Percentiles rank a stretch among this genome's conserved stretches.
Evolutionary conservation across 2,329 filamentous ascomycete genomes (phyloP).

Genomic region (Chalaropsis thielavioides): DNA sequence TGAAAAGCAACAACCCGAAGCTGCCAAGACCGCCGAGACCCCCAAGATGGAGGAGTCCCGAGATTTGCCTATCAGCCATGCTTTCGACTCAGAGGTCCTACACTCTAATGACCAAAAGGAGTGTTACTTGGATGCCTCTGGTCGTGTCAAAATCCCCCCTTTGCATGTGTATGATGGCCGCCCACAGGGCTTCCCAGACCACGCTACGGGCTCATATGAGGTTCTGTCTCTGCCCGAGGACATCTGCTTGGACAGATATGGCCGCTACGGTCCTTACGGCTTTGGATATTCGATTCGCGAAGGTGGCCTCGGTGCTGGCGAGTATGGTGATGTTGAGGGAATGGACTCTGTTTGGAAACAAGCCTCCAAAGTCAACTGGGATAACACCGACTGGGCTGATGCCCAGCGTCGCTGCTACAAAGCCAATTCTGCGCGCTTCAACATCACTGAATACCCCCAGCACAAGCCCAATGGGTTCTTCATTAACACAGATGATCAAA

Average conservation of each 20-base stretch:
- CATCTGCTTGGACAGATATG: constrained; percentile 86
- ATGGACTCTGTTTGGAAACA: constrained; percentile 65
- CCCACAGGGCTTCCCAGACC: constrained; percentile 69
- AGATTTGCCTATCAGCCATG: constrained; percentile 14
- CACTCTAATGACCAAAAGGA: constrained; percentile 47
- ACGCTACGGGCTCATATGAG: constrained; percentile 76
- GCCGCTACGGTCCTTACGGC: constrained; percentile 77
- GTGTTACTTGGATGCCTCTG: constrained; percentile 62
- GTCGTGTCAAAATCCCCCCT: constrained; percentile 50
- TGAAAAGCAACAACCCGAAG: constrained; percentile 38
- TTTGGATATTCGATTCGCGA: constrained; percentile 66
- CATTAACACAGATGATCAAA: constrained; percentile 27
- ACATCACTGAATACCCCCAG: constrained; percentile 28
- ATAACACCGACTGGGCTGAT: constrained; percentile 62
- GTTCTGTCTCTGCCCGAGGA: constrained; percentile 65
- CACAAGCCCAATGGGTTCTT: constrained; percentile 36
- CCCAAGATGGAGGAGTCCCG: not conserved
- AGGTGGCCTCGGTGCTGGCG: constrained; percentile 72
- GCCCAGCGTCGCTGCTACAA: constrained; percentile 59
- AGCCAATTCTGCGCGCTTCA: constrained; percentile 55
- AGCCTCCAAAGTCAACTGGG: constrained; percentile 59
- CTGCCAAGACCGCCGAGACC: not conserved
- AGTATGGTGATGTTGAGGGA: constrained; percentile 71
- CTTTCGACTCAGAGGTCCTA: constrained; percentile 39
- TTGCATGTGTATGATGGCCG: constrained; percentile 65